These are phyloP conservation scores for Camelina hispida DNA, from an alignment of 345 rosid genomes.

Conservation along the genomic window DNA sequence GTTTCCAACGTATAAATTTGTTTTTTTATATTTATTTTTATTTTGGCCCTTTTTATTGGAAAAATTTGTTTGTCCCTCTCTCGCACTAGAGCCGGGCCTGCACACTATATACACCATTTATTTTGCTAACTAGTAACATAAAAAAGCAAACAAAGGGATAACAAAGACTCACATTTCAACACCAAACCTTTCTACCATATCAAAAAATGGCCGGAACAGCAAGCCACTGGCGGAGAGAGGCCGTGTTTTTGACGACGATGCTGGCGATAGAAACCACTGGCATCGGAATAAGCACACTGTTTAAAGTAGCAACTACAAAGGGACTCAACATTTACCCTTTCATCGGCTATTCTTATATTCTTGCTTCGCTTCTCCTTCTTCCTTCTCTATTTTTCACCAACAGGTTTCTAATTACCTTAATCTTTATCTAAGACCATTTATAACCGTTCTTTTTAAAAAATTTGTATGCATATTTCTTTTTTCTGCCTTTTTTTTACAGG, in stretches of 20 bases:
- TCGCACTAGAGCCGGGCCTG: too few relatives aligned
- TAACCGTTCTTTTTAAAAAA: background rate
- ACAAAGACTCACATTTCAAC: constrained; percentile 12
- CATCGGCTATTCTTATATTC: constrained; percentile 64
- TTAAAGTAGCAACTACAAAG: constrained; percentile 69
- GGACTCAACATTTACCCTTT: constrained; percentile 77
- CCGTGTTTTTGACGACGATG: constrained; percentile 60
- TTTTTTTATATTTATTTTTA: too few relatives aligned
- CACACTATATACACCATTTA: too few relatives aligned
- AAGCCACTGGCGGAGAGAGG: constrained; percentile 50
- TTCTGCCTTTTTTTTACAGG: constrained; percentile 13
- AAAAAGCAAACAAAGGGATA: background rate
- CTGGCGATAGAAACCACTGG: constrained; percentile 57
- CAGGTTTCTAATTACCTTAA: constrained; percentile 50
- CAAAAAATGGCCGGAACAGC: constrained; percentile 42
- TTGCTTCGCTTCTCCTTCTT: constrained; percentile 76
- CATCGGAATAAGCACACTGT: constrained; percentile 70
- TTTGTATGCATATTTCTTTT: background rate
- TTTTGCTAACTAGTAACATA: too few relatives aligned
- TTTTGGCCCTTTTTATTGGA: too few relatives aligned
- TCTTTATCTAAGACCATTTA: background rate
- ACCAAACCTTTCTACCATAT: background rate
- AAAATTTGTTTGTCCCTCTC: too few relatives aligned
- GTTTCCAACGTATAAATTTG: too few relatives aligned
- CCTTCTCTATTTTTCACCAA: constrained; percentile 71